phyloP scores from a whole-genome alignment of 352 stramenopile species.

The Phytophthora pistaciae region DNA sequence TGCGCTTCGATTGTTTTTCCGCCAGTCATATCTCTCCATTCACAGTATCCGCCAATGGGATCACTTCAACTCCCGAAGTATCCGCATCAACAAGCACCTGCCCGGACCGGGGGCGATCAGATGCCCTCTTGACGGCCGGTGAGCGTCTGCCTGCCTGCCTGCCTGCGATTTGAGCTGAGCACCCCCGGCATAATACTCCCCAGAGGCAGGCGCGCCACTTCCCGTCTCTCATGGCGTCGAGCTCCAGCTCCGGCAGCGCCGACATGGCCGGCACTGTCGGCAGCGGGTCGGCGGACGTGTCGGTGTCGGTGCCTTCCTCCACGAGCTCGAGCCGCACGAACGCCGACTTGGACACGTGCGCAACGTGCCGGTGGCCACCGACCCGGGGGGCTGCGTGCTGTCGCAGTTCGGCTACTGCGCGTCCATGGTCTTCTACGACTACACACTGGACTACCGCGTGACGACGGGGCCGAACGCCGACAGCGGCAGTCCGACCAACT shows the following conservation, averaged over 20 bases:
- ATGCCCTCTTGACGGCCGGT: conserved; percentile 11
- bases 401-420: conserved; percentile 52
- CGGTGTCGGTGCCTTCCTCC: conserved; percentile 3
- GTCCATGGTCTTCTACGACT: conserved; percentile 59
- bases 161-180: conserved; percentile 13
- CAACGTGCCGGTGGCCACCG: conserved; percentile 44
- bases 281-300: neutral
- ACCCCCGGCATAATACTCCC: neutral
- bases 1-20: conserved; percentile 14
- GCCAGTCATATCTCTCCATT: conserved; percentile 2
- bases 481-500: conserved; percentile 49
- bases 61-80: conserved; percentile 21
- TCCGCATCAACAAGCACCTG: conserved; percentile 5
- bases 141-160: conserved; percentile 9
- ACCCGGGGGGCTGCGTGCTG: conserved; percentile 54
- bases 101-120: conserved; percentile 20
- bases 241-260: conserved; percentile 5
- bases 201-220: neutral
- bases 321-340: conserved; percentile 22
- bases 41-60: conserved; percentile 11
- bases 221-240: conserved; percentile 15
- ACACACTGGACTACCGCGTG: conserved; percentile 44
- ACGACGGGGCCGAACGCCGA: conserved; percentile 42
- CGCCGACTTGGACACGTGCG: conserved; percentile 42
- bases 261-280: neutral